A percentile compares a stretch with the other conserved stretches of the same genome.
Conservation (phyloP, 2,329 filamentous ascomycete species). For the Aureobasidium sp. region DNA sequence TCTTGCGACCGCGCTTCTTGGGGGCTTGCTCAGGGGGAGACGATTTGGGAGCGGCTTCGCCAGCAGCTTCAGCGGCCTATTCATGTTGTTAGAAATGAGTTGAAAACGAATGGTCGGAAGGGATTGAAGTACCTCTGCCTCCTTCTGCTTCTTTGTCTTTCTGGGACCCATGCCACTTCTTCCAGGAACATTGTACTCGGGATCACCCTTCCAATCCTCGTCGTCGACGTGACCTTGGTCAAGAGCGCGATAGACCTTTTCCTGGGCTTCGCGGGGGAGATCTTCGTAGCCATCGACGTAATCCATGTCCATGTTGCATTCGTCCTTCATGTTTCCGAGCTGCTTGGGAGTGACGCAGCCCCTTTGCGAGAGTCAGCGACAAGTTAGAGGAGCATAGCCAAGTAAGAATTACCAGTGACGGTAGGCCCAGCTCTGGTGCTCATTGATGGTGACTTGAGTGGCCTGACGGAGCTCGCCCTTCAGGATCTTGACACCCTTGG, state of each 20-base stretch:
- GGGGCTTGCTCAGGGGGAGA: slow-evolving; percentile 27
- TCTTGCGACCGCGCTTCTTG: slow-evolving; percentile 37
- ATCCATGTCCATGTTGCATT: slow-evolving; percentile 53
- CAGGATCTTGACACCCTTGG: slow-evolving; percentile 58
- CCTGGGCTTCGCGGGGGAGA: slow-evolving; percentile 58
- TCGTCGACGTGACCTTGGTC: slow-evolving; percentile 73
- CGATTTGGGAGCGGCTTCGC: slow-evolving; percentile 14
- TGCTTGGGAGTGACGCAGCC: slow-evolving; percentile 78
- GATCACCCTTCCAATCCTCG: slow-evolving; percentile 80
- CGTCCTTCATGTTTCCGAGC: slow-evolving; percentile 57
- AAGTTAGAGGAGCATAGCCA: background rate
- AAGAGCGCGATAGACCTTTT: slow-evolving; percentile 66
- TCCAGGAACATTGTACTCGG: slow-evolving; percentile 64
- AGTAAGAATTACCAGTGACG: slow-evolving; percentile 67
- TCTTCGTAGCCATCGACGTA: slow-evolving; percentile 77
- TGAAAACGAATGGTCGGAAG: too few relatives aligned
- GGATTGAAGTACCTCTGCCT: slow-evolving; percentile 25
- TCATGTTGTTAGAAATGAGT: background rate
- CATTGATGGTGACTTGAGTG: slow-evolving; percentile 57
- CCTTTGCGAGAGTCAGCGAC: slow-evolving; percentile 46
- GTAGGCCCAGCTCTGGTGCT: slow-evolving; percentile 63
- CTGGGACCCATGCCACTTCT: slow-evolving; percentile 52
- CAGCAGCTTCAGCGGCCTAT: slow-evolving; percentile 20
- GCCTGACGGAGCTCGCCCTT: slow-evolving; percentile 78
- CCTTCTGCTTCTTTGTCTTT: slow-evolving; percentile 24